Evolutionary conservation across 78 protist genomes (phyloP).

Genomic region (Cavenderia fasciculata): DNA sequence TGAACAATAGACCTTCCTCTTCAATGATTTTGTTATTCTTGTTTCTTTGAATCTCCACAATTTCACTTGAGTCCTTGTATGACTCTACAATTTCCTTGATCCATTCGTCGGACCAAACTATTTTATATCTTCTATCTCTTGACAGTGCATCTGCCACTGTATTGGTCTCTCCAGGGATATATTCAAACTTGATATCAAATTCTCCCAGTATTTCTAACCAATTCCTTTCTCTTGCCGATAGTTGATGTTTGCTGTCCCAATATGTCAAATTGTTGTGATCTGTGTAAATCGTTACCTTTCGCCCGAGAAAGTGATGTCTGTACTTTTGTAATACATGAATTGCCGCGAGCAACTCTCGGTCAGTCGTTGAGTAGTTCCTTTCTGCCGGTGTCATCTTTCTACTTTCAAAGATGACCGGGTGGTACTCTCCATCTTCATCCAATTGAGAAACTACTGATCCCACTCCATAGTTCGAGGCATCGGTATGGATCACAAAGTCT

Average conservation of each 20-base stretch:
- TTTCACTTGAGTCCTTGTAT: too few relatives aligned
- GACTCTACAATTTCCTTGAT: too few relatives aligned
- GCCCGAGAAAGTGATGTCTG: neutral
- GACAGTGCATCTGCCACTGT: neutral
- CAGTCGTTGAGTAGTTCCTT: neutral
- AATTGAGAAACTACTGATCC: neutral
- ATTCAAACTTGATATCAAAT: neutral
- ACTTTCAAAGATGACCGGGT: neutral
- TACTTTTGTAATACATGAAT: neutral
- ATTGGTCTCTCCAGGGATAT: neutral
- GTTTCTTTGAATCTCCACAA: too few relatives aligned
- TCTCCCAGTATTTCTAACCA: neutral
- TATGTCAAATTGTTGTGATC: constrained; percentile 1
- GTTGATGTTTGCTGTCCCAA: neutral
- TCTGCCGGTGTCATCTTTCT: neutral
- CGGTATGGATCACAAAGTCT: neutral
- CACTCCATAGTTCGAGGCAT: neutral
- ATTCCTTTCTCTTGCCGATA: neutral
- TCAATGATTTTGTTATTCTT: too few relatives aligned
- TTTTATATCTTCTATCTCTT: too few relatives aligned
- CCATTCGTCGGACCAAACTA: too few relatives aligned
- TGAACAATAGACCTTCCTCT: too few relatives aligned
- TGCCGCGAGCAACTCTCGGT: neutral
- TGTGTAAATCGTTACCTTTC: neutral
- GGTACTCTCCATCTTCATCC: neutral